phyloP scores from a whole-genome alignment of 495 filamentous ascomycete genomes.

The Amniculicola lignicola region DNA sequence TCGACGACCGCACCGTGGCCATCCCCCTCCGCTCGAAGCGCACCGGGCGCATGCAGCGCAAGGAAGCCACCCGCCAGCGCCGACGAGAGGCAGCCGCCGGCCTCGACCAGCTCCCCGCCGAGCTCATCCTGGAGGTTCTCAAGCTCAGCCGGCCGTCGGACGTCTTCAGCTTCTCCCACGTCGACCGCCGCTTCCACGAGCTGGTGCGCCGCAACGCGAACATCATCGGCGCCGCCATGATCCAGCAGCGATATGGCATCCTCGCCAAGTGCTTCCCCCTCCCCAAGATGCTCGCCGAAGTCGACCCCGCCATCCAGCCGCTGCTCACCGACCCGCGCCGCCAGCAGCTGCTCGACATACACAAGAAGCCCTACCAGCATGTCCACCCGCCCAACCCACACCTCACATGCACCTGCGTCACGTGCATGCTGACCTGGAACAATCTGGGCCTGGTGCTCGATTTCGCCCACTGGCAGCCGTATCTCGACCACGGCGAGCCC shows the following conservation, averaged over 20 bases:
- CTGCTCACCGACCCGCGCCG: conserved; percentile 43
- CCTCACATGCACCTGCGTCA: conserved; percentile 51
- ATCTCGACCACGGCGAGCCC: conserved; percentile 50
- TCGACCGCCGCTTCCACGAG: conserved; percentile 39
- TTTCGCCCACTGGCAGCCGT: conserved; percentile 52
- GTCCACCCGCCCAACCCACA: conserved; percentile 43
- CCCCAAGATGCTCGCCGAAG: conserved; percentile 44
- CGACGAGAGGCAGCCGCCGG: conserved; percentile 38
- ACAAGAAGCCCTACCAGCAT: conserved; percentile 50
- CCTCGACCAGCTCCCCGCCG: conserved; percentile 49
- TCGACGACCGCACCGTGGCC: conserved; percentile 39
- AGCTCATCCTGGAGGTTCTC: conserved; percentile 49
- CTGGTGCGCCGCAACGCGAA: conserved; percentile 46
- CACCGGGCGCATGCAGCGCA: background rate
- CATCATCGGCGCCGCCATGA: conserved; percentile 43
- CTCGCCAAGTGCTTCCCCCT: conserved; percentile 50
- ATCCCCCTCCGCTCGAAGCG: conserved; percentile 44
- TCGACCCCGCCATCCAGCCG: conserved; percentile 41
- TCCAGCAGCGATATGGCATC: conserved; percentile 46
- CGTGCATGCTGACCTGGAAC: conserved; percentile 54
- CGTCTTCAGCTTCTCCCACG: conserved; percentile 43
- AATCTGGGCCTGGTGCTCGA: conserved; percentile 51
- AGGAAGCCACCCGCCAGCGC: conserved; percentile 16
- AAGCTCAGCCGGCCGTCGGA: conserved; percentile 48
- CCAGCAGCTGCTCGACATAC: conserved; percentile 40